Evolutionary conservation across 768 basidiomycete species (phyloP), one percentile per base, ranked within the genome.

Genomic region (Pulveroboletus ravenelii): DNA sequence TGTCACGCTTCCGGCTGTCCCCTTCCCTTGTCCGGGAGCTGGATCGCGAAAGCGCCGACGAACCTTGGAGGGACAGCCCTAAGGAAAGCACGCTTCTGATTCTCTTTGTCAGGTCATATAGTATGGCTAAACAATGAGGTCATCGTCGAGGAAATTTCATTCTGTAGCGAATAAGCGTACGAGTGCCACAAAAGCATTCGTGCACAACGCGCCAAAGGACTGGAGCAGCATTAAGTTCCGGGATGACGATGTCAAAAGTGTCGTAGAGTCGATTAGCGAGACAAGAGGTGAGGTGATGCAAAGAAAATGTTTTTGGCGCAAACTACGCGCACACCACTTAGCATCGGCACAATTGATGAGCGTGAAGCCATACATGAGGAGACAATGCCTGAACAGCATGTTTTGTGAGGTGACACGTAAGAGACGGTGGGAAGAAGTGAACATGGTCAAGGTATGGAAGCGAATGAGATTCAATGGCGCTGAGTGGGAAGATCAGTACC

Each of bases 381-480:
- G 85, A 84, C 56, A 92, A 70, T 25, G 84, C 82, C 62, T 77
- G 77, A 30, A 75, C 70, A 40, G 75, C 80, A 52, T 88, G 79
- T 67, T 84, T 85, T 29, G 85, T 86, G 45, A 95, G 79, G 70
- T 92, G 90, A 36, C 66, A 60, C 2, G 74, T 74, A 77, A 94
- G 79, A 15, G 69, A 72, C 30, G 51, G 53, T 1, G 91, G 88
- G 7, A 95, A 69, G 31, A 80, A 61, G 30, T 79, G 78, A 30
- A 81, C 66, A 30, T 81, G 77, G 56, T 92, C 87, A 37, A 96
- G 74, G 69, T 93, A 94, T 2, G 91, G 92, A 36, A 96, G 73
- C 32, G 82, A 73, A 61, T 88, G 84, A 30, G 71, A 70, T 62
- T 93, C 88, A 39, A 93, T 84, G 49, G 84, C 65, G 46, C 92